A percentile compares a stretch with the other conserved stretches of the same genome.
phyloP scores from a whole-genome alignment of 2,329 filamentous ascomycete genomes.

The Trichoderma oligosporum region DNA sequence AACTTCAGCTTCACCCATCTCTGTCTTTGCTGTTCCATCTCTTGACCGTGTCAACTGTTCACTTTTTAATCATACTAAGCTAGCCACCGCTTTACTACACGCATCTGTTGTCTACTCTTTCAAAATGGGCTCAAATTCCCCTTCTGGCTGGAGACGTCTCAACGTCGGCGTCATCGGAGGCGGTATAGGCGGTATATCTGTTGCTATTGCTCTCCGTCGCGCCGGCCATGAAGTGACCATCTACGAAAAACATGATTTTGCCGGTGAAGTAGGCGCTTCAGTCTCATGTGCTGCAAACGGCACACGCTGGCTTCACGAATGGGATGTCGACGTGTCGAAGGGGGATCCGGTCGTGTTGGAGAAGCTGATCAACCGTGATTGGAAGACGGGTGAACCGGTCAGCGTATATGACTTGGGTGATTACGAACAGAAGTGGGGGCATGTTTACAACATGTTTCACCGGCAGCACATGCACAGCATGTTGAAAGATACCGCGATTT shows the following conservation, averaged over 20 bases:
- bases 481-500: constrained; percentile 57
- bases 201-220: constrained; percentile 44
- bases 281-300: constrained; percentile 67
- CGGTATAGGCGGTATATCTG: constrained; percentile 47
- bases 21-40: neutral
- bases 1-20: neutral
- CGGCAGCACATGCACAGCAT: constrained; percentile 65
- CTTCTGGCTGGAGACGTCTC: constrained; percentile 42
- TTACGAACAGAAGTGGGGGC: constrained; percentile 63
- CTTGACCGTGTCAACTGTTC: neutral
- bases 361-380: constrained; percentile 66
- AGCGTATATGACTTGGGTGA: constrained; percentile 62
- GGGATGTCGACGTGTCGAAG: constrained; percentile 60
- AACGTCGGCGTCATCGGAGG: constrained; percentile 44
- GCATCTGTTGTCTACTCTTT: neutral
- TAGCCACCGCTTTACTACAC: too few relatives aligned
- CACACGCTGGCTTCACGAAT: constrained; percentile 65
- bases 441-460: constrained; percentile 67
- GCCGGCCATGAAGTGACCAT: constrained; percentile 52
- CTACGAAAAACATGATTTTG: constrained; percentile 64
- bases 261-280: constrained; percentile 64
- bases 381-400: constrained; percentile 63
- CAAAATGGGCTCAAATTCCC: constrained; percentile 28
- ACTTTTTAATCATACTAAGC: too few relatives aligned
- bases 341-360: constrained; percentile 63